A percentile compares a stretch with the other conserved stretches of the same genome.
Evolutionary conservation across 225 moss, liverwort and hornwort species (phyloP).

Genomic region (Asterella californica): DNA sequence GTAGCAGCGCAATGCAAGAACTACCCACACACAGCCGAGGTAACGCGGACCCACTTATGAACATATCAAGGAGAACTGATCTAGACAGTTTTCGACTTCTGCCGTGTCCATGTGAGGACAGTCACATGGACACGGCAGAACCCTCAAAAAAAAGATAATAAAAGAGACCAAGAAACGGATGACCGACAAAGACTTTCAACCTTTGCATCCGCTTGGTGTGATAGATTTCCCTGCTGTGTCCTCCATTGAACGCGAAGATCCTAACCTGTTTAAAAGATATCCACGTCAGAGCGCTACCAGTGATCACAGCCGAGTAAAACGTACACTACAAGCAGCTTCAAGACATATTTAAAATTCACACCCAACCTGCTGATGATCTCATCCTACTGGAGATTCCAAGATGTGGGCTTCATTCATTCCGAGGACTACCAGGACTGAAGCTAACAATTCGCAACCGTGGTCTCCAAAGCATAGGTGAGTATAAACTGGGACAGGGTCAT

Average conservation of each 20-base stretch:
- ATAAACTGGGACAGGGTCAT: background rate
- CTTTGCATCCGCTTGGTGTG: constrained; percentile 99
- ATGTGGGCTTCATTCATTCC: background rate
- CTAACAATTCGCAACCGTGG: background rate
- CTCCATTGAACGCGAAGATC: constrained; percentile 86
- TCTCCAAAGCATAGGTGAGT: background rate
- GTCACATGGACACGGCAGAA: no score
- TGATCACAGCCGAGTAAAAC: no score
- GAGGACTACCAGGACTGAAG: background rate
- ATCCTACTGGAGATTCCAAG: background rate
- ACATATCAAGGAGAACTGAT: no score
- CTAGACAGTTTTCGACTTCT: no score
- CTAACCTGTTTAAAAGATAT: constrained; percentile 52
- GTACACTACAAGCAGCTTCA: background rate
- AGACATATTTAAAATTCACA: background rate
- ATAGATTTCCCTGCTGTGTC: constrained; percentile 93
- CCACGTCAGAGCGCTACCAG: background rate
- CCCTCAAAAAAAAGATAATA: background rate
- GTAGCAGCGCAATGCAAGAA: no score
- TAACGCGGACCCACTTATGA: no score
- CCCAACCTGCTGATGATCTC: background rate
- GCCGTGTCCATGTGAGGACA: background rate
- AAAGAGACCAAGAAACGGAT: background rate
- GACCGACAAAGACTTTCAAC: constrained; percentile 28
- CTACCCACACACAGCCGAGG: no score